Percentiles rank a stretch among this genome's conserved stretches.
Evolutionary conservation across 331 rosid genomes (phyloP).

Genomic region (Saraca asoca): DNA sequence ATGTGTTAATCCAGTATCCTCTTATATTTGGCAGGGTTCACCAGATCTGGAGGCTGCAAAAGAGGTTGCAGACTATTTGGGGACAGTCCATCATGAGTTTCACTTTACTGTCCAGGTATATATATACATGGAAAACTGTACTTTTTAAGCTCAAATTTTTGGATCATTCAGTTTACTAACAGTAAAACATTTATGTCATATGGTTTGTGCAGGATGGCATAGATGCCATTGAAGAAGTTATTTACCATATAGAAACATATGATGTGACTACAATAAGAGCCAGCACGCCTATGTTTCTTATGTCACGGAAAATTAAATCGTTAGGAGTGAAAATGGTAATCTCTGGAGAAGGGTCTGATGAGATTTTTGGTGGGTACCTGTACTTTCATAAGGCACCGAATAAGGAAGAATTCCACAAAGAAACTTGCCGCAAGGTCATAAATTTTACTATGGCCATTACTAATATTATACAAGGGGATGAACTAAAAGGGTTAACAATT

Average conservation of each 20-base stretch:
- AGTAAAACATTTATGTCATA: too few species aligned
- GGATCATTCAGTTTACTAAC: neutral
- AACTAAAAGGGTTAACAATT: too few species aligned
- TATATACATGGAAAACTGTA: neutral
- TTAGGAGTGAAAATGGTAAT: constrained; percentile 99
- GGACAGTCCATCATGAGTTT: constrained; percentile 93
- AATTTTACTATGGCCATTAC: too few species aligned
- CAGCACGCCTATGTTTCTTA: constrained; percentile 97
- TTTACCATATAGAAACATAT: constrained; percentile 90
- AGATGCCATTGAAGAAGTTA: constrained; percentile 98
- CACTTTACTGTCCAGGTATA: constrained; percentile 77
- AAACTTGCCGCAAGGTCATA: constrained; percentile 95
- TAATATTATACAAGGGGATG: too few species aligned
- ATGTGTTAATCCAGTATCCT: neutral
- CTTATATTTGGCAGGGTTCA: constrained; percentile 61
- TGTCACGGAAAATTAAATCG: constrained; percentile 96
- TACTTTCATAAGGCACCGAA: constrained; percentile 97
- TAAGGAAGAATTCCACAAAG: constrained; percentile 87
- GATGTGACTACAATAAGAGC: constrained; percentile 97
- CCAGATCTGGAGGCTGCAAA: constrained; percentile 91
- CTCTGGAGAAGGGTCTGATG: constrained; percentile 99
- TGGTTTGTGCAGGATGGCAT: constrained; percentile 99
- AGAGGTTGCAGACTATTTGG: constrained; percentile 89
- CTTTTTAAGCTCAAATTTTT: neutral
- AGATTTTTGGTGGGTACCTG: constrained; percentile 93